Evolutionary conservation across 2,329 filamentous ascomycete genomes (phyloP).

Genomic region (Dryadomyces quercus-mongolicae): DNA sequence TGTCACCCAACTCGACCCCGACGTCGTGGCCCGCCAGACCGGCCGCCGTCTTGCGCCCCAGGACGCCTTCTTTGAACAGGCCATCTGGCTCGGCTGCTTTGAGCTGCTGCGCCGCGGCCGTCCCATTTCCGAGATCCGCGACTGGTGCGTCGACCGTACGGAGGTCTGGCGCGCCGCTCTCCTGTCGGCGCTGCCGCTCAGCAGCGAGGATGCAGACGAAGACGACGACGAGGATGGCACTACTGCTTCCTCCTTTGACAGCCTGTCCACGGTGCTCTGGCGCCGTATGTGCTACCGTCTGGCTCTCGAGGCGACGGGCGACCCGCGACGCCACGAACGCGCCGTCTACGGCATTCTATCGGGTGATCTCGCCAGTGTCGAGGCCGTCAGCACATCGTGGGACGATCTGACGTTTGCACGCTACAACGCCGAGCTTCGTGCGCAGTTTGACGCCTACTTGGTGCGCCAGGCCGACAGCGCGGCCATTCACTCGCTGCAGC

Average conservation of each 20-base stretch:
- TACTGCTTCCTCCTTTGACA: conserved; percentile 26
- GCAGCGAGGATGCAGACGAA: conserved; percentile 25
- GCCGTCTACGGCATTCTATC: conserved; percentile 87
- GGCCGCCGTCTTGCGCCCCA: conserved; percentile 61
- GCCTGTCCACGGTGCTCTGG: conserved; percentile 50
- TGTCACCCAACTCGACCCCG: conserved; percentile 83
- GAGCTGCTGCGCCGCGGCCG: conserved; percentile 83
- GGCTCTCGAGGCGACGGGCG: conserved; percentile 55
- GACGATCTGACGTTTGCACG: conserved; percentile 22
- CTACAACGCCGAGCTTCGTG: conserved; percentile 15
- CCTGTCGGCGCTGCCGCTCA: conserved; percentile 58
- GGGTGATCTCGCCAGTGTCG: conserved; percentile 68
- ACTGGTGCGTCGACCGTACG: conserved; percentile 76
- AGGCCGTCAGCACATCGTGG: conserved; percentile 40
- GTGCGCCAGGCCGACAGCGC: conserved; percentile 10
- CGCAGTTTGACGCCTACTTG: conserved; percentile 15
- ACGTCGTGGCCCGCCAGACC: conserved; percentile 68
- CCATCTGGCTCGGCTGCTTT: conserved; percentile 89
- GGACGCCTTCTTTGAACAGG: conserved; percentile 79
- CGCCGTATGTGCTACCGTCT: conserved; percentile 64
- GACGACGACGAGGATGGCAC: conserved; percentile 33
- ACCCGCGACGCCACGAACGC: conserved; percentile 51
- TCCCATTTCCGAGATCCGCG: conserved; percentile 58
- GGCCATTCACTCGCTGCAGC: conserved; percentile 8
- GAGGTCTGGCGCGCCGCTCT: conserved; percentile 84